phyloP scores from a whole-genome alignment of 495 filamentous ascomycete genomes.

The Penicillium desertorum region DNA sequence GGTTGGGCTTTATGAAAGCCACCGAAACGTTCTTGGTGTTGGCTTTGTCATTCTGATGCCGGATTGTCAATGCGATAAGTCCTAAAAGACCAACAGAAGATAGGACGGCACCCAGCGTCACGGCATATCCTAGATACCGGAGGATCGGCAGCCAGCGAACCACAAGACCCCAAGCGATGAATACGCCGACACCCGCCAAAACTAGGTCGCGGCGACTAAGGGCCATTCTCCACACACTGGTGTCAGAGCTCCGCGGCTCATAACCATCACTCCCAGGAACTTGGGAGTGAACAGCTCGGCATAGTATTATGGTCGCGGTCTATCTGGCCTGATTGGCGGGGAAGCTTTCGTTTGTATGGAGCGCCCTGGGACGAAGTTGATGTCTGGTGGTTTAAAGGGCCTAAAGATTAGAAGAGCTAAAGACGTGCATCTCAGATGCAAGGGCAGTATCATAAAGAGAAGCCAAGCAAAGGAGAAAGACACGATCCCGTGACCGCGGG shows the following conservation, averaged over 20 bases:
- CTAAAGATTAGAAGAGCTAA: background rate
- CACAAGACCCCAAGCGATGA: slow-evolving; percentile 82
- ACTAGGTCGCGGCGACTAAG: slow-evolving; percentile 74
- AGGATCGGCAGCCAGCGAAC: slow-evolving; percentile 76
- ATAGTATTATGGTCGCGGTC: slow-evolving; percentile 12
- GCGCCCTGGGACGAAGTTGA: background rate
- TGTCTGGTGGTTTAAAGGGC: background rate
- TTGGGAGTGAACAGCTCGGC: slow-evolving; percentile 24
- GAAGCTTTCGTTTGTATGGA: slow-evolving; percentile 2
- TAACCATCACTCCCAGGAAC: slow-evolving; percentile 30
- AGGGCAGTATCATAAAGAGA: slow-evolving; percentile 1
- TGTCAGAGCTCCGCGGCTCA: slow-evolving; percentile 31
- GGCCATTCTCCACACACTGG: slow-evolving; percentile 60
- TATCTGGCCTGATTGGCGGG: slow-evolving; percentile 2
- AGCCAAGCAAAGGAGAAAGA: slow-evolving; percentile 4
- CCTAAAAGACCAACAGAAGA: slow-evolving; percentile 52
- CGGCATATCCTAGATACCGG: slow-evolving; percentile 78
- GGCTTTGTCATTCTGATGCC: slow-evolving; percentile 39
- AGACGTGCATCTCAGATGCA: background rate
- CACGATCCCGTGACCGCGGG: slow-evolving; percentile 21
- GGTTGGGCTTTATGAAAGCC: slow-evolving; percentile 60
- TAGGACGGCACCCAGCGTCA: slow-evolving; percentile 63
- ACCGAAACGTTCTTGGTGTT: slow-evolving; percentile 36
- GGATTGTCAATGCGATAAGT: slow-evolving; percentile 61
- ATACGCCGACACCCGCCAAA: slow-evolving; percentile 65